Evolutionary conservation across 129 eudicot species (phyloP).

Genomic region (Flaveria trinervia): DNA sequence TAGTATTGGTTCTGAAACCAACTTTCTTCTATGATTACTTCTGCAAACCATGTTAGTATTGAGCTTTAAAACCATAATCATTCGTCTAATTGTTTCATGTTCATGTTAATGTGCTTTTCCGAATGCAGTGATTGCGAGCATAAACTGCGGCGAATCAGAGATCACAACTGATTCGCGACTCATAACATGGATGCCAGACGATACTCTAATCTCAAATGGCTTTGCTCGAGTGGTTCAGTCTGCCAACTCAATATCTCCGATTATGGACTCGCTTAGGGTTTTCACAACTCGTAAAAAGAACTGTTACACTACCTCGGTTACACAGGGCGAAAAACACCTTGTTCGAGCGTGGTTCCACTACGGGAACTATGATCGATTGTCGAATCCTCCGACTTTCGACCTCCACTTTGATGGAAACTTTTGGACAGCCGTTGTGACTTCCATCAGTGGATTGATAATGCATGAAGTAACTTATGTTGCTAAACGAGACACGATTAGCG

Average conservation of each 20-base stretch:
- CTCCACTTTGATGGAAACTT: slow-evolving; percentile 45
- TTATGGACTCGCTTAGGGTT: slow-evolving; percentile 31
- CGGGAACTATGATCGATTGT: slow-evolving; percentile 40
- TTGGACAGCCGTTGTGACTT: slow-evolving; percentile 31
- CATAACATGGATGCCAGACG: slow-evolving; percentile 25
- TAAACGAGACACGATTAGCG: slow-evolving; percentile 25
- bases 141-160: slow-evolving; percentile 33
- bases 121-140: slow-evolving; percentile 33
- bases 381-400: slow-evolving; percentile 38
- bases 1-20: too few relatives aligned
- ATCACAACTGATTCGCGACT: background rate
- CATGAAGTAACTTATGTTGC: slow-evolving; percentile 38
- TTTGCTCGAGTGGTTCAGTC: slow-evolving; percentile 27
- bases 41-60: too few relatives aligned
- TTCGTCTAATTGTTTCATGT: too few relatives aligned
- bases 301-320: slow-evolving; percentile 23
- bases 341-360: slow-evolving; percentile 37
- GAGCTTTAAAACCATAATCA: too few relatives aligned
- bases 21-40: too few relatives aligned
- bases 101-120: background rate
- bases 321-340: slow-evolving; percentile 24
- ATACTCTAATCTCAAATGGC: slow-evolving; percentile 22
- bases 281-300: slow-evolving; percentile 33
- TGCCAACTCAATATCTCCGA: slow-evolving; percentile 3
- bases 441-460: background rate